A percentile compares a stretch with the other conserved stretches of the same genome.
These are phyloP conservation scores for Camillea tinctor DNA, from an alignment of 2,329 filamentous ascomycete species.

Conservation along the genomic window DNA sequence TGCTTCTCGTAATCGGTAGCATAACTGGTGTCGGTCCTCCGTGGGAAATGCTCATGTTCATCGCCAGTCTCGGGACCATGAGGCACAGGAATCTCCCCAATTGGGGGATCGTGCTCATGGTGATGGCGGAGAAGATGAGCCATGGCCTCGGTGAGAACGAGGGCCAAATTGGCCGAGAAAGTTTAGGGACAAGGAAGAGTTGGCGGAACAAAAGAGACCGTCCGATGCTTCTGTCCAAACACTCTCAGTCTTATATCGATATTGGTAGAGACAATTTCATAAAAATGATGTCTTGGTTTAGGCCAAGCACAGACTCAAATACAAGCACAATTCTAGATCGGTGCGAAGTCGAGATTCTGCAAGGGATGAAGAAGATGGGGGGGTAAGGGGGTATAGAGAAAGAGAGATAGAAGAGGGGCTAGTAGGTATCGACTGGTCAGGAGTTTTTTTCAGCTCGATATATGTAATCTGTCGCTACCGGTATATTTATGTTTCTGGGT, in stretches of 20 bases:
- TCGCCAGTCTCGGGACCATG: slow-evolving; percentile 50
- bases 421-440: too few relatives aligned
- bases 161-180: background rate
- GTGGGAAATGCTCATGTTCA: slow-evolving; percentile 48
- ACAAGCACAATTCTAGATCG: background rate
- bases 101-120: slow-evolving; percentile 39
- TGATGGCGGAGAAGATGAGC: slow-evolving; percentile 39
- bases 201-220: background rate
- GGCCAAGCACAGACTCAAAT: background rate
- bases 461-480: background rate
- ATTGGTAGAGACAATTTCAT: background rate
- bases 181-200: background rate
- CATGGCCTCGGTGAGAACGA: slow-evolving; percentile 25
- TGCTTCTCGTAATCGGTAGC: slow-evolving; percentile 51
- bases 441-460: background rate
- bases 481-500: background rate
- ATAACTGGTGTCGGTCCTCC: slow-evolving; percentile 35
- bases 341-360: background rate
- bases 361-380: background rate
- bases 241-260: background rate
- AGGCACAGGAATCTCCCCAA: slow-evolving; percentile 56
- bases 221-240: background rate
- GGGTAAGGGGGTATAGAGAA: background rate
- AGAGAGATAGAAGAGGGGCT: too few relatives aligned
- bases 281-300: background rate